phyloP scores from a whole-genome alignment of 2,329 filamentous ascomycete species.

The Pseudocercospora eumusae region DNA sequence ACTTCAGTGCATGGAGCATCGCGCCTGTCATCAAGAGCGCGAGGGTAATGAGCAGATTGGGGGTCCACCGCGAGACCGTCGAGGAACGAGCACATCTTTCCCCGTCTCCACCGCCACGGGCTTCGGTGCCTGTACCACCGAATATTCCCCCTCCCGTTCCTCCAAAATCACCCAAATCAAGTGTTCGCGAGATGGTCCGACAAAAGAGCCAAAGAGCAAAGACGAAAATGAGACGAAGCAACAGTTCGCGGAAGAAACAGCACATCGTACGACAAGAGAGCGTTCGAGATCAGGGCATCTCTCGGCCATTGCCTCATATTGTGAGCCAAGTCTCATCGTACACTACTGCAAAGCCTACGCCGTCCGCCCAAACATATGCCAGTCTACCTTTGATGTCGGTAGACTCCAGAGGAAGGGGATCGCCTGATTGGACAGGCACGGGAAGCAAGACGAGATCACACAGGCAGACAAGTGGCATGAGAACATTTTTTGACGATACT shows the following conservation, averaged over 20 bases:
- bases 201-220: slow-evolving; percentile 1
- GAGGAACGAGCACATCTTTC: neutral
- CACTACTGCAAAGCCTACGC: slow-evolving; percentile 1
- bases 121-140: neutral
- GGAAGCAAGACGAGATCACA: slow-evolving; percentile 1
- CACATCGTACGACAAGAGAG: slow-evolving; percentile 13
- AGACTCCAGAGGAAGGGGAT: slow-evolving; percentile 7
- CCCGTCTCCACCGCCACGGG: neutral
- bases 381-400: slow-evolving; percentile 6
- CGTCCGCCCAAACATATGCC: neutral
- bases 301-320: slow-evolving; percentile 16
- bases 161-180: neutral
- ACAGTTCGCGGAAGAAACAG: neutral
- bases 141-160: neutral
- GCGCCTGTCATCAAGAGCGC: slow-evolving; percentile 15
- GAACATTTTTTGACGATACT: slow-evolving; percentile 4
- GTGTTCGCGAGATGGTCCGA: neutral
- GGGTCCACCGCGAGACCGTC: slow-evolving; percentile 10
- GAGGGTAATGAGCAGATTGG: slow-evolving; percentile 17
- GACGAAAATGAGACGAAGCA: slow-evolving; percentile 7
- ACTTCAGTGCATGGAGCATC: slow-evolving; percentile 23
- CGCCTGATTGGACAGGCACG: slow-evolving; percentile 4
- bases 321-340: slow-evolving; percentile 6
- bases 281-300: slow-evolving; percentile 18
- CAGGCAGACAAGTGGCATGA: neutral